Conservation (phyloP, 2,329 filamentous ascomycete genomes). For the Xylaria arbuscula region DNA sequence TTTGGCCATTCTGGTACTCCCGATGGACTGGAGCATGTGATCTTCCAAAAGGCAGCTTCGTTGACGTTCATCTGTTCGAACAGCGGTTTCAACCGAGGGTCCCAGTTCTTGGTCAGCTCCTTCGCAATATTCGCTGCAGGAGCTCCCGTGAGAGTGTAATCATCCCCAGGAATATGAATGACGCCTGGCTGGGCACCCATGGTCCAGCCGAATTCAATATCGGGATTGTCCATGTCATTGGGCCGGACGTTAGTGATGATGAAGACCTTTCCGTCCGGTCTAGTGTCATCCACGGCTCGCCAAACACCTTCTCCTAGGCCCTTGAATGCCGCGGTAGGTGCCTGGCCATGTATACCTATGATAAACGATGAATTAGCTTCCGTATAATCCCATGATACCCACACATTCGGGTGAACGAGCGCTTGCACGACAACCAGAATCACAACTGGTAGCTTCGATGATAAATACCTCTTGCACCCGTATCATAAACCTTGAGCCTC, state of each 20-base stretch:
- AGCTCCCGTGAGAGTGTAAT: constrained; percentile 68
- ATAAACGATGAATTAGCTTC: too few relatives aligned
- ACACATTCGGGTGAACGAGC: too few relatives aligned
- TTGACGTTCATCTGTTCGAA: constrained; percentile 67
- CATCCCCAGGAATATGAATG: constrained; percentile 65
- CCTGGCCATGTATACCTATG: constrained; percentile 68
- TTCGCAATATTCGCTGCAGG: constrained; percentile 69
- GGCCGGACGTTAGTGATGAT: constrained; percentile 73
- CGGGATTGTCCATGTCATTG: constrained; percentile 67
- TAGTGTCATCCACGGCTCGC: constrained; percentile 60
- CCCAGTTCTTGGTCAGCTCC: constrained; percentile 64
- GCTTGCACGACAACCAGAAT: too few relatives aligned
- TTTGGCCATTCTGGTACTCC: constrained; percentile 71
- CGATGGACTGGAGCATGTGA: constrained; percentile 69
- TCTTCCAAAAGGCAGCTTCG: constrained; percentile 74
- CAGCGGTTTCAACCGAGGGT: constrained; percentile 64
- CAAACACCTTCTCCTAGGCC: constrained; percentile 73
- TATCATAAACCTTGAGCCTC: constrained; percentile 70
- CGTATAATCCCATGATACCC: too few relatives aligned
- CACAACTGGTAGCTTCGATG: too few relatives aligned
- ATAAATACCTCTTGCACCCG: constrained; percentile 63
- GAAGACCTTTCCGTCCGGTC: constrained; percentile 60
- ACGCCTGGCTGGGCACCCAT: constrained; percentile 68
- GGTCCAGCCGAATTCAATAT: constrained; percentile 71
- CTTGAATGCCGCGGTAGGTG: constrained; percentile 70